Evolutionary conservation across 257 asterid genomes (phyloP).

Genomic region (Paraleonurus japonicus): DNA sequence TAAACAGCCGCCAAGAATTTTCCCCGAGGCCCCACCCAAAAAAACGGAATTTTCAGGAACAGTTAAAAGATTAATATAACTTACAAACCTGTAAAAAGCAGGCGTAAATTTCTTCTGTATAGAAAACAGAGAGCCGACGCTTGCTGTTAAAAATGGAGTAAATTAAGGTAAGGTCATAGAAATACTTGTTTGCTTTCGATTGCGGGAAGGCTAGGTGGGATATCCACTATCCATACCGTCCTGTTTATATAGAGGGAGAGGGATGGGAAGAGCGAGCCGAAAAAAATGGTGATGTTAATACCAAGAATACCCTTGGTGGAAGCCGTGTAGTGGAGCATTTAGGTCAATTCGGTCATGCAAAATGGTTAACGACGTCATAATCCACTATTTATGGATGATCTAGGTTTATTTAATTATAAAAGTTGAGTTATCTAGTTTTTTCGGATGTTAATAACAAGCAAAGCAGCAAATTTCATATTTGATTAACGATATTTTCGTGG

Average conservation of each 20-base stretch:
- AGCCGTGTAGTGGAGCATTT: conserved; percentile 27
- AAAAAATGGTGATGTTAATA: not conserved
- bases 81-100: not conserved
- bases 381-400: conserved; percentile 24
- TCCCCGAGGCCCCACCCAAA: not conserved
- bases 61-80: not conserved
- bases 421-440: not conserved
- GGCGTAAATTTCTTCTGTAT: not conserved
- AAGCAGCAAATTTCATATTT: not conserved
- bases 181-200: not conserved
- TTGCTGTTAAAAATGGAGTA: not conserved
- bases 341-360: not conserved
- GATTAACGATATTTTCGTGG: no score
- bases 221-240: not conserved
- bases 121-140: no score
- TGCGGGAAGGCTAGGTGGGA: not conserved
- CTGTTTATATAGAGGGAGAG: conserved; percentile 17
- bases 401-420: not conserved
- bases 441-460: not conserved
- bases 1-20: not conserved
- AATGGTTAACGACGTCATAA: conserved; percentile 18
- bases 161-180: not conserved
- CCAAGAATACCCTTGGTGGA: conserved; percentile 31
- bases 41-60: not conserved
- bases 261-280: not conserved